phyloP scores from a whole-genome alignment of 441 rosid species.

The Pelargonium fulgidum region DNA sequence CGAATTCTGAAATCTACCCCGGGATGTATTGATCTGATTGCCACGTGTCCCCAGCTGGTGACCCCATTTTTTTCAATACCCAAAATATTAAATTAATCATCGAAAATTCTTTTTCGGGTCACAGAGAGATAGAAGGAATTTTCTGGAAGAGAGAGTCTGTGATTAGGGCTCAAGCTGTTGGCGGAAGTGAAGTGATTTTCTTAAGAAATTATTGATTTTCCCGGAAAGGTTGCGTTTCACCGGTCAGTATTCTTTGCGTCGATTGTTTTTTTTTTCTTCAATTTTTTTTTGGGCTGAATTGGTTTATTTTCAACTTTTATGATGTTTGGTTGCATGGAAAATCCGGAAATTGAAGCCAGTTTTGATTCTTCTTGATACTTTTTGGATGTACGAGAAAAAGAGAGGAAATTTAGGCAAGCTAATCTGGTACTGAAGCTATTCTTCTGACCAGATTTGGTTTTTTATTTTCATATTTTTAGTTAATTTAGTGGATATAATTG shows the following conservation, averaged over 20 bases:
- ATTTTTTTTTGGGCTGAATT: background rate
- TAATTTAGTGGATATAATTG: background rate
- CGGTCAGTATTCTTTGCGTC: background rate
- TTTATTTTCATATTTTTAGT: background rate
- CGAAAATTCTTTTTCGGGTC: background rate
- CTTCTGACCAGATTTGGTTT: conserved; percentile 3
- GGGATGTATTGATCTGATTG: background rate
- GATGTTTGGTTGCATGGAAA: background rate
- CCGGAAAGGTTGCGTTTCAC: background rate
- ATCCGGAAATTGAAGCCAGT: background rate
- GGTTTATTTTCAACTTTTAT: background rate
- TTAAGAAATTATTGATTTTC: background rate
- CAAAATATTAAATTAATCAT: background rate
- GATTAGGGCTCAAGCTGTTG: background rate
- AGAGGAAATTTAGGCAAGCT: background rate
- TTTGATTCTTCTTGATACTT: background rate
- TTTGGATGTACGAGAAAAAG: background rate
- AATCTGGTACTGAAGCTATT: background rate
- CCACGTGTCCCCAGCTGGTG: conserved; percentile 9
- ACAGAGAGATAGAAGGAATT: background rate
- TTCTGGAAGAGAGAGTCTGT: conserved; percentile 6
- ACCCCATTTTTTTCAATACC: background rate
- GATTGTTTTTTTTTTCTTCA: background rate
- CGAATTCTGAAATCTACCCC: conserved; percentile 3
- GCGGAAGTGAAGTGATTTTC: background rate